Percentiles rank a stretch among this genome's conserved stretches.
These are phyloP conservation scores for Kodamaea leandrae DNA, from an alignment of 805 yeast species.

Conservation along the genomic window DNA sequence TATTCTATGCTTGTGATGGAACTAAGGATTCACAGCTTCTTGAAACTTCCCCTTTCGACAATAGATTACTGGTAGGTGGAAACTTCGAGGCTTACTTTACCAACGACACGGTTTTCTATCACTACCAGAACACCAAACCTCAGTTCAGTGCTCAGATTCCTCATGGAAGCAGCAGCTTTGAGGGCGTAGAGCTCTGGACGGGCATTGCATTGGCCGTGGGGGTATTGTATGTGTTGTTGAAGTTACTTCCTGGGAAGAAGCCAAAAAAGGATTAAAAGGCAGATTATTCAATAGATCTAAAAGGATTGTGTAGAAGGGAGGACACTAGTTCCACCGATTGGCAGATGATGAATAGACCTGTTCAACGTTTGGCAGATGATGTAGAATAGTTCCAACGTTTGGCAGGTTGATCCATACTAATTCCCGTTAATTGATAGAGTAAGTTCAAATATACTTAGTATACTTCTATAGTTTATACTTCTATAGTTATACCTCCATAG, in stretches of 20 bases:
- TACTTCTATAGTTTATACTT: too few species aligned
- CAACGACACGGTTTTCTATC: conserved; percentile 40
- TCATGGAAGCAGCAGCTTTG: conserved; percentile 10
- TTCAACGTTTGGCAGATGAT: too few species aligned
- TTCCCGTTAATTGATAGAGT: too few species aligned
- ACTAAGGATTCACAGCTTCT: conserved; percentile 27
- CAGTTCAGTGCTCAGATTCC: conserved; percentile 10
- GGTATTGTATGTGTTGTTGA: conserved; percentile 5
- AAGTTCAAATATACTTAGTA: too few species aligned
- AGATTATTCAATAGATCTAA: neutral
- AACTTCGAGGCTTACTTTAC: conserved; percentile 37
- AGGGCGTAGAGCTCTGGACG: conserved; percentile 6
- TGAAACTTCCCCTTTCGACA: conserved; percentile 38
- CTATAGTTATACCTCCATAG: too few species aligned
- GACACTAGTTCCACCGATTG: neutral
- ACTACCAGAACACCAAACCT: conserved; percentile 12
- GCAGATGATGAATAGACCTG: too few species aligned
- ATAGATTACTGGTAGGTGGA: conserved; percentile 28
- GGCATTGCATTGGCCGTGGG: conserved; percentile 12
- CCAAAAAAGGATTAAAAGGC: neutral
- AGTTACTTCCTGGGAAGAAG: conserved; percentile 6
- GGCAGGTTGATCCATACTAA: too few species aligned
- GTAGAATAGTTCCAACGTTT: too few species aligned
- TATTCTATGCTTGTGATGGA: conserved; percentile 38
- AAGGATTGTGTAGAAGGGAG: neutral